Evolutionary conservation across 306 rosid genomes (phyloP).

Genomic region (Vicia sativa): DNA sequence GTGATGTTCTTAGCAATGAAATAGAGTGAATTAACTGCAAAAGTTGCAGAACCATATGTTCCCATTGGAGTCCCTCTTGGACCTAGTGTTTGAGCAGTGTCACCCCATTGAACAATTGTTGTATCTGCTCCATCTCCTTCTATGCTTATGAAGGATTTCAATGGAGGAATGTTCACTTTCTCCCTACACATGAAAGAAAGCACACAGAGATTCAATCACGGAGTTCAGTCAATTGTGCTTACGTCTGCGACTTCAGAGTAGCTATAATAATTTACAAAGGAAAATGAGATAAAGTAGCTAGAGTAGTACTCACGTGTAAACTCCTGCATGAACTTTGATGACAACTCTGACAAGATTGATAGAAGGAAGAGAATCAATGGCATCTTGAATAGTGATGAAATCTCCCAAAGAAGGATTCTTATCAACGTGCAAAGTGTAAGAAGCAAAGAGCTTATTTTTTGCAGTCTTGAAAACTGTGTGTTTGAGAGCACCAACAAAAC

Average conservation of each 20-base stretch:
- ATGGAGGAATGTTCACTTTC: slow-evolving; percentile 77
- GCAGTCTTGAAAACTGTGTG: slow-evolving; percentile 77
- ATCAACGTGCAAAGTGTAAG: slow-evolving; percentile 72
- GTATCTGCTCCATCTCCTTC: slow-evolving; percentile 91
- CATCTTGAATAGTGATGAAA: slow-evolving; percentile 79
- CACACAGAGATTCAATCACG: neutral
- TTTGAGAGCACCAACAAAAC: slow-evolving; percentile 72
- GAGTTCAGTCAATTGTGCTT: neutral
- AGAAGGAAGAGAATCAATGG: slow-evolving; percentile 84
- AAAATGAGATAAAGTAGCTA: neutral
- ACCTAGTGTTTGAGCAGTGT: slow-evolving; percentile 88
- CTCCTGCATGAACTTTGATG: slow-evolving; percentile 92
- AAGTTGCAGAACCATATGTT: slow-evolving; percentile 85
- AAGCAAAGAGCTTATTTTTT: slow-evolving; percentile 79
- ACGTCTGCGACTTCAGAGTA: neutral
- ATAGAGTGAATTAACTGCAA: slow-evolving; percentile 86
- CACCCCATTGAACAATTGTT: slow-evolving; percentile 96
- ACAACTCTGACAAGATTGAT: slow-evolving; percentile 85
- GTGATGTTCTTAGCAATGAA: slow-evolving; percentile 96
- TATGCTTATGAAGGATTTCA: slow-evolving; percentile 83
- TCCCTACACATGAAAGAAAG: slow-evolving; percentile 56
- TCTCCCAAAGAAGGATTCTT: slow-evolving; percentile 61
- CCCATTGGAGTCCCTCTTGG: slow-evolving; percentile 77
- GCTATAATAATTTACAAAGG: neutral
- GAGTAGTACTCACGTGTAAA: slow-evolving; percentile 73